Base-by-base conservation (phyloP, 2,329 filamentous ascomycete genomes). In the Piedraia hortae region DNA sequence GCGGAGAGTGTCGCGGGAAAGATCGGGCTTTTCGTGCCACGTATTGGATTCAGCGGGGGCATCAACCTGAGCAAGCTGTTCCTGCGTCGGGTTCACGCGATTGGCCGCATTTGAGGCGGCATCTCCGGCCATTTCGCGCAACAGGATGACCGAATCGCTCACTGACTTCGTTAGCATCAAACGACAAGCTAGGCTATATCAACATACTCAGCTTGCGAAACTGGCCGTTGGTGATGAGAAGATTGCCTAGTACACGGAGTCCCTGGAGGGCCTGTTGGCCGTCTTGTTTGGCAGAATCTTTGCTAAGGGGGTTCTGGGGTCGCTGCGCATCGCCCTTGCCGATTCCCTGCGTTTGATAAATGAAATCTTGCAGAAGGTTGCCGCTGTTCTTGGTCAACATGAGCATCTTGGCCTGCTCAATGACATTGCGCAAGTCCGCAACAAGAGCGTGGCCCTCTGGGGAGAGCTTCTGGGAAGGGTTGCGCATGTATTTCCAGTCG, bases 161-260 rank as follows among this genome's bases (percentile, higher is more conserved):
- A 90, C 57, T 61, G 22, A 8, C 5, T 16, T 9, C 10, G 24
- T 42, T 32, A 43, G 36, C 12, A 12, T 4, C 15, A 16, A 9
- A 18, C 9, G 18, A 10, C 6, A 6, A 6, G 12, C 10, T 16
- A 19, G 20, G 7, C 8, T 10, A 14, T 7, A 6, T 15, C 13
- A 16, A 62, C 69, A 45, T 61, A 70, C 72, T 48, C 15, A 90
- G 62, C 53, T 90, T 90, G 34, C 78, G 63, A 56, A 89, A 91
- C 44, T 93, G 80, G 33, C 85, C 85, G 37, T 97, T 97, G 36
- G 80, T 89, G 38, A 93, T 71, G 36, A 93, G 53, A 26, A 97
- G 56, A 10, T 71, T 80, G 22, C 82, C 85, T 1, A 97, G 55
- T 3, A 77, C 90, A 34, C 77, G 68, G 19, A 97, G 49, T 12